Evolutionary conservation across 208 protist species (phyloP).

Genomic region (Leishmania major): DNA sequence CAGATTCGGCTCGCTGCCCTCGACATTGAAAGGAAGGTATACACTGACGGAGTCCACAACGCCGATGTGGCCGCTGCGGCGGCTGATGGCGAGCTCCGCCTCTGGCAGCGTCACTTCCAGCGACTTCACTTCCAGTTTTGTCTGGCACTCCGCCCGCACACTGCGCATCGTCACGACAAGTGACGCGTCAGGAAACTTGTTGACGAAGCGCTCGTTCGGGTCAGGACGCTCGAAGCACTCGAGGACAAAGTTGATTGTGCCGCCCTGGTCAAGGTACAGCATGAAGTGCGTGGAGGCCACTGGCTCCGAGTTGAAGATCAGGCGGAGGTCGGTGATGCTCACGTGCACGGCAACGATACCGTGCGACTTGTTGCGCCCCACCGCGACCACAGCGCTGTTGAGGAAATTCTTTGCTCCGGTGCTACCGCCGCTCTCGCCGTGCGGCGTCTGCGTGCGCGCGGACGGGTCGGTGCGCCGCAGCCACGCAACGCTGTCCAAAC

Average conservation of each 20-base stretch:
- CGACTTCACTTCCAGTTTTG: conserved; percentile 87
- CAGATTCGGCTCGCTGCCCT: conserved; percentile 63
- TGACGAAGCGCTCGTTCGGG: conserved; percentile 20
- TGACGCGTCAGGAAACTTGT: conserved; percentile 34
- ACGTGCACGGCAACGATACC: conserved; percentile 58
- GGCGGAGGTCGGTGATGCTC: conserved; percentile 55
- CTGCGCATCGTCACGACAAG: conserved; percentile 52
- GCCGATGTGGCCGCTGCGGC: conserved; percentile 25
- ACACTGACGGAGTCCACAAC: conserved; percentile 37
- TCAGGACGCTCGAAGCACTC: conserved; percentile 28
- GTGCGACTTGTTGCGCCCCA: conserved; percentile 9
- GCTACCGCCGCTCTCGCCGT: background rate
- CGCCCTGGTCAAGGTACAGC: conserved; percentile 64
- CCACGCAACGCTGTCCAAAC: conserved; percentile 34
- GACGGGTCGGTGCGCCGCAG: conserved; percentile 13
- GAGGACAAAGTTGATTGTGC: conserved; percentile 59
- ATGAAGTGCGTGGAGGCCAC: conserved; percentile 65
- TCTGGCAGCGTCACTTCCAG: conserved; percentile 76
- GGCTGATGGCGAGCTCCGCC: conserved; percentile 51
- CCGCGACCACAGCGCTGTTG: background rate
- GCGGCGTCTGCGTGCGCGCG: background rate
- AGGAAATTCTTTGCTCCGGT: background rate
- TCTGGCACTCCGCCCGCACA: conserved; percentile 80
- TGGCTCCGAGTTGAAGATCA: conserved; percentile 76
- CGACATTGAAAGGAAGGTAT: conserved; percentile 56